Evolutionary conservation across 805 yeast genomes (phyloP).

Genomic region (Zygoascus tannicola): DNA sequence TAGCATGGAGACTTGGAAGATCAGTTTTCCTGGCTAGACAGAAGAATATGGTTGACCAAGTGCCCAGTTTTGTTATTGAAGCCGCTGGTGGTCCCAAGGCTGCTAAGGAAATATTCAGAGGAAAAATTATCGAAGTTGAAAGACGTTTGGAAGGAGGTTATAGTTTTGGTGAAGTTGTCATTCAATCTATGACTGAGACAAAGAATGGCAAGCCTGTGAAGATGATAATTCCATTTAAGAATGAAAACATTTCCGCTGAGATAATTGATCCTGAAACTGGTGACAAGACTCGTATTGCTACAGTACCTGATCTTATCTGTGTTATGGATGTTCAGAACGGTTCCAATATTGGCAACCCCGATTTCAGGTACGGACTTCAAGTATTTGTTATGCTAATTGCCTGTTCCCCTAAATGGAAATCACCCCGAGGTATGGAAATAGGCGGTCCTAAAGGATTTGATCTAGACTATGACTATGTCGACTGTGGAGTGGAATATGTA

Average conservation of each 20-base stretch:
- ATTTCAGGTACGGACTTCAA: slow-evolving; percentile 36
- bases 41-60: slow-evolving; percentile 28
- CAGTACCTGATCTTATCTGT: slow-evolving; percentile 40
- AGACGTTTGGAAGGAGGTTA: slow-evolving; percentile 35
- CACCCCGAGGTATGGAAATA: slow-evolving; percentile 30
- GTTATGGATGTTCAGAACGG: slow-evolving; percentile 36
- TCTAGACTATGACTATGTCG: slow-evolving; percentile 30
- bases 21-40: slow-evolving; percentile 34
- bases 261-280: slow-evolving; percentile 12
- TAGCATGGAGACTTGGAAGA: slow-evolving; percentile 41
- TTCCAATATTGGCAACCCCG: slow-evolving; percentile 40
- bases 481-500: slow-evolving; percentile 29
- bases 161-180: slow-evolving; percentile 36
- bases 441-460: slow-evolving; percentile 38
- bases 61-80: slow-evolving; percentile 31
- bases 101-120: slow-evolving; percentile 32
- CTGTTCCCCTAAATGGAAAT: slow-evolving; percentile 31
- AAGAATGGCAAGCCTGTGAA: neutral
- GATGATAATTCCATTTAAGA: slow-evolving; percentile 36
- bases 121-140: slow-evolving; percentile 38
- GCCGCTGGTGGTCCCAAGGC: slow-evolving; percentile 27
- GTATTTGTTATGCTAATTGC: slow-evolving; percentile 37
- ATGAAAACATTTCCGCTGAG: slow-evolving; percentile 36
- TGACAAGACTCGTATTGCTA: slow-evolving; percentile 27
- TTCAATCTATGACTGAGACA: slow-evolving; percentile 18